These are phyloP conservation scores for Chlorella ohadii DNA, from an alignment of 139 green algal genomes.

Conservation along the genomic window DNA sequence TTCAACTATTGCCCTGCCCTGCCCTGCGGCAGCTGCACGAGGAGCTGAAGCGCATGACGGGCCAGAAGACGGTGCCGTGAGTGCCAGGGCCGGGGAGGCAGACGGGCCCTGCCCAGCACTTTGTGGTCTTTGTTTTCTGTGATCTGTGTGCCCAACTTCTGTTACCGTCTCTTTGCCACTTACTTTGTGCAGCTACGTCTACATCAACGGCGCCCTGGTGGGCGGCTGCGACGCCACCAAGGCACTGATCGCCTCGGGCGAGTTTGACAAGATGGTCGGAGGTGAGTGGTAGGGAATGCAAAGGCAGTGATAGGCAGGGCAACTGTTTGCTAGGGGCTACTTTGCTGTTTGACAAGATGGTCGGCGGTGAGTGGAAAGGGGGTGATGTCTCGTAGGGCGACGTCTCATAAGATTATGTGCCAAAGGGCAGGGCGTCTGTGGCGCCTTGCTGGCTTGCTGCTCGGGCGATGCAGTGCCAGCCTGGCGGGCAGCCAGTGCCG, in stretches of 20 bases:
- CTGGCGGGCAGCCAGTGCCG: no score
- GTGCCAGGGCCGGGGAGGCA: neutral
- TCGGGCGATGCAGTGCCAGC: no score
- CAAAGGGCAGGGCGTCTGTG: no score
- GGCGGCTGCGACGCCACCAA: slow-evolving; percentile 61
- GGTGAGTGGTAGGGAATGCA: slow-evolving; percentile 1
- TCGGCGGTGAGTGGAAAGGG: slow-evolving; percentile 1
- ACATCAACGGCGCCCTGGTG: slow-evolving; percentile 38
- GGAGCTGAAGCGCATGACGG: slow-evolving; percentile 47
- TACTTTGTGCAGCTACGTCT: neutral
- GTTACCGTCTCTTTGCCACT: neutral
- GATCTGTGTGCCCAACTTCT: no score
- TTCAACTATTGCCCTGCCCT: no score
- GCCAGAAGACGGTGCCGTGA: slow-evolving; percentile 55
- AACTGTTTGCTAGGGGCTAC: no score
- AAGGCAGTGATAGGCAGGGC: no score
- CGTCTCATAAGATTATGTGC: no score
- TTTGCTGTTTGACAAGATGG: slow-evolving; percentile 41
- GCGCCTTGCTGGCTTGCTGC: no score
- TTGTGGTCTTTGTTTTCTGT: no score
- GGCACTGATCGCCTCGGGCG: slow-evolving; percentile 33
- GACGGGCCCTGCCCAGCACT: no score
- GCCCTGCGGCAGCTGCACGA: slow-evolving; percentile 35
- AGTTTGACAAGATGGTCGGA: slow-evolving; percentile 46
- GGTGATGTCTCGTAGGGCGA: neutral